phyloP scores from a whole-genome alignment of 2,329 filamentous ascomycete species.

The Talaromyces sp. region DNA sequence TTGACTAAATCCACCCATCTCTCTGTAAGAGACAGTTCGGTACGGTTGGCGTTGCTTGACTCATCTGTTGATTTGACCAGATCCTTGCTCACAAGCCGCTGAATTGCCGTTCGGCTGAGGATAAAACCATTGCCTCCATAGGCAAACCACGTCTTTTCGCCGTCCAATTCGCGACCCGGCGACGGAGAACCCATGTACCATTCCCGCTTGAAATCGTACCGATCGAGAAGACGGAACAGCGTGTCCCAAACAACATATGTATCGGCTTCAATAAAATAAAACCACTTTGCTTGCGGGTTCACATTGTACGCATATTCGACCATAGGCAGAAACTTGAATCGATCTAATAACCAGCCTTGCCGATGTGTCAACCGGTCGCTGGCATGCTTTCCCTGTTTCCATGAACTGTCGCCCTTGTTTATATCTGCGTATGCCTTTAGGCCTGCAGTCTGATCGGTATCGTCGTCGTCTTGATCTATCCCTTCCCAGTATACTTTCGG shows the following conservation, averaged over 20 bases:
- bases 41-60: constrained; percentile 34
- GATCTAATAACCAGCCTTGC: constrained; percentile 52
- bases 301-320: constrained; percentile 47
- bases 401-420: constrained; percentile 28
- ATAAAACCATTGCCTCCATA: constrained; percentile 55
- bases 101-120: constrained; percentile 50
- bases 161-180: constrained; percentile 41
- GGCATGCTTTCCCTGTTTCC: constrained; percentile 30
- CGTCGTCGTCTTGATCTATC: constrained; percentile 20
- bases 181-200: constrained; percentile 55
- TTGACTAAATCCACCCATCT: constrained; percentile 43
- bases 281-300: constrained; percentile 54
- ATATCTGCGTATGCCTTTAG: constrained; percentile 39
- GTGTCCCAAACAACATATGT: constrained; percentile 56
- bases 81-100: constrained; percentile 43
- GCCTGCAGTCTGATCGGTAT: constrained; percentile 35
- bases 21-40: constrained; percentile 38
- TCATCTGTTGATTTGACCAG: constrained; percentile 25
- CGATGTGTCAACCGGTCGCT: constrained; percentile 27
- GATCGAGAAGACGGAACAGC: constrained; percentile 51
- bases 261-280: constrained; percentile 58
- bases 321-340: constrained; percentile 59
- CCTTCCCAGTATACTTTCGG: constrained; percentile 31
- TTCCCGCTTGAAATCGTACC: constrained; percentile 47
- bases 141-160: constrained; percentile 44